Evolutionary conservation across 2,329 filamentous ascomycete genomes (phyloP).

Genomic region (Daldinia sp.): DNA sequence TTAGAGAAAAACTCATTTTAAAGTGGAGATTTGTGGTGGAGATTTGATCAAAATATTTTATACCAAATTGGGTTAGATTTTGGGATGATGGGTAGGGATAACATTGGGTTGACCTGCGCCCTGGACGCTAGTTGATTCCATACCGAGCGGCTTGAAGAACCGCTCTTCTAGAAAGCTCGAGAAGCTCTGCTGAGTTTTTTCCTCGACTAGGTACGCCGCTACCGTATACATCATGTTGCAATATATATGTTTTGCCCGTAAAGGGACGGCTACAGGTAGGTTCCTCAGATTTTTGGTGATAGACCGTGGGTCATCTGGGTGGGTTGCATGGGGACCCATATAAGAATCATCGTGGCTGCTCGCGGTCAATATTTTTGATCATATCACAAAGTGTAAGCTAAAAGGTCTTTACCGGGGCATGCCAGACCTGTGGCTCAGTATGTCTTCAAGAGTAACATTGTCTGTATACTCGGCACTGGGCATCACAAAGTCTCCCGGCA

Average conservation of each 20-base stretch:
- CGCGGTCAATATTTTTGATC: neutral
- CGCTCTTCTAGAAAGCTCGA: conserved; percentile 36
- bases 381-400: neutral
- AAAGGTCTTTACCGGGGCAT: conserved; percentile 30
- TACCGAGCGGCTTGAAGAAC: conserved; percentile 38
- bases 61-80: no score
- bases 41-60: no score
- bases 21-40: no score
- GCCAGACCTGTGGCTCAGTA: conserved; percentile 40
- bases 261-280: conserved; percentile 26
- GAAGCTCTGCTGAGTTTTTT: conserved; percentile 34
- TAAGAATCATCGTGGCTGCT: conserved; percentile 37
- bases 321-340: conserved; percentile 16
- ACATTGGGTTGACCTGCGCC: no score
- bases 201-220: conserved; percentile 37
- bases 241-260: conserved; percentile 36
- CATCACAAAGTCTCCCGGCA: conserved; percentile 42
- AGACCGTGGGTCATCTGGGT: conserved; percentile 33
- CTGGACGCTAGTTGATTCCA: conserved; percentile 39
- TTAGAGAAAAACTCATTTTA: no score
- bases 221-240: conserved; percentile 42
- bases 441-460: conserved; percentile 39
- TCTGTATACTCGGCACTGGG: conserved; percentile 34
- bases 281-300: conserved; percentile 40
- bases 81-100: no score